Conservation (phyloP, 2,329 filamentous ascomycete species). For the Dactylellina cionopaga region DNA sequence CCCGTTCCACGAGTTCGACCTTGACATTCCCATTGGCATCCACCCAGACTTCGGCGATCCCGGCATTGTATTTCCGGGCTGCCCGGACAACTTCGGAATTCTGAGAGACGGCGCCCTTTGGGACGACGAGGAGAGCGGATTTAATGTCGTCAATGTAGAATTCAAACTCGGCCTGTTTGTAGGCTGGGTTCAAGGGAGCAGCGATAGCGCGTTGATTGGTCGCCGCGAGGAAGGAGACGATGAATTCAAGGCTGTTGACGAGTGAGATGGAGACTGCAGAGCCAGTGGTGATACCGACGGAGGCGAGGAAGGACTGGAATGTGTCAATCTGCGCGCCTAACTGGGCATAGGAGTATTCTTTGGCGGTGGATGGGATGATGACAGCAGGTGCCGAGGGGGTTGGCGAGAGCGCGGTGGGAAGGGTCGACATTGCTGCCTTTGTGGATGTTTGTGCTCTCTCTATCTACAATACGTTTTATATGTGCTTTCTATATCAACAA, state of each 20-base stretch:
- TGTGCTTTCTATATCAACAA: not conserved
- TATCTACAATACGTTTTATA: too few species aligned
- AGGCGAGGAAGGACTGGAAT: conserved; percentile 82
- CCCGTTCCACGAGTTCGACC: conserved; percentile 79
- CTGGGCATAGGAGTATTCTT: conserved; percentile 76
- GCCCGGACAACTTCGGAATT: conserved; percentile 78
- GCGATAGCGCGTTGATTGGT: conserved; percentile 86
- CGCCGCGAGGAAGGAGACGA: conserved; percentile 84
- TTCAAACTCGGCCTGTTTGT: conserved; percentile 90
- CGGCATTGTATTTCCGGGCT: conserved; percentile 79
- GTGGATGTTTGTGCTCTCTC: not conserved
- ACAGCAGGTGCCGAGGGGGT: conserved; percentile 70
- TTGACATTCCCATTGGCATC: conserved; percentile 71
- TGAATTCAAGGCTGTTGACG: conserved; percentile 86
- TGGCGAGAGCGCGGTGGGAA: conserved; percentile 68
- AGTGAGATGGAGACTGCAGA: conserved; percentile 84
- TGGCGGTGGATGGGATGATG: conserved; percentile 74
- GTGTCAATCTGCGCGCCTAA: conserved; percentile 72
- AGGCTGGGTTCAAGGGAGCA: conserved; percentile 85
- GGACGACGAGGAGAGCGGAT: conserved; percentile 80
- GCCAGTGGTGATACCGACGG: conserved; percentile 74
- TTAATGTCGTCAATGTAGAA: conserved; percentile 91
- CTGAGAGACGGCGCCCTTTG: conserved; percentile 73
- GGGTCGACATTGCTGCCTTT: conserved; percentile 65
- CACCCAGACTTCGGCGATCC: conserved; percentile 87